These are phyloP conservation scores for Ophiostoma novo-ulmi DNA, from an alignment of 2,329 filamentous ascomycete species.

Conservation along the genomic window DNA sequence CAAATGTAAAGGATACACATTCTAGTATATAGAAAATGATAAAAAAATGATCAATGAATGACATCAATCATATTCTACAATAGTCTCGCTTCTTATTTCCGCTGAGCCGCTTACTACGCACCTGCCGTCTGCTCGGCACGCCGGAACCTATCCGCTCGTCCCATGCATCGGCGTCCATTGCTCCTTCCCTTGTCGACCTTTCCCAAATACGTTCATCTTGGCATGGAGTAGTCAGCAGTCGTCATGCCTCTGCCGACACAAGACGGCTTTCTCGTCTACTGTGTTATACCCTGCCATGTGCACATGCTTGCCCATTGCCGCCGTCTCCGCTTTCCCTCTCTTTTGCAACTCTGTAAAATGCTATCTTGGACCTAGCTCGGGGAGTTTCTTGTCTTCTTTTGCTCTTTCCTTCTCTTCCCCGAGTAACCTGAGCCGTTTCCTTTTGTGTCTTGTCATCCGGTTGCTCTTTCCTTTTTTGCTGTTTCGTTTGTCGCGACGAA, in stretches of 20 bases:
- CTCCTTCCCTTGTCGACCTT: neutral
- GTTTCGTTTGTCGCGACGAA: too few species aligned
- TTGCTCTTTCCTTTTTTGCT: neutral
- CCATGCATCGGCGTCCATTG: slow-evolving; percentile 6
- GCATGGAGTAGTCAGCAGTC: too few species aligned
- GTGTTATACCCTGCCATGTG: neutral
- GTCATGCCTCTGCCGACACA: too few species aligned
- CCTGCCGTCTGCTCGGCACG: slow-evolving; percentile 1
- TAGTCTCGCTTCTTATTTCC: neutral
- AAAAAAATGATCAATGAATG: too few species aligned
- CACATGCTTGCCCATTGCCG: neutral
- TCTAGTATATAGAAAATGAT: too few species aligned
- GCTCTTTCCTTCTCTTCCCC: neutral
- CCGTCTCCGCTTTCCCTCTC: neutral
- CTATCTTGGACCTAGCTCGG: too few species aligned
- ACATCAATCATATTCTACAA: too few species aligned
- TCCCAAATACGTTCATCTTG: too few species aligned
- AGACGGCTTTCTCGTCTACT: neutral
- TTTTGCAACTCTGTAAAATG: too few species aligned
- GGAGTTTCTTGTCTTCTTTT: neutral
- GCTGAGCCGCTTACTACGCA: neutral
- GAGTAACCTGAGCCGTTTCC: neutral
- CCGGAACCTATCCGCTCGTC: slow-evolving; percentile 9
- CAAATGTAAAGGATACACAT: too few species aligned
- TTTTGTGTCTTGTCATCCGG: neutral